Conservation (phyloP, 257 asterid genomes). For the Capsicum pubescens region DNA sequence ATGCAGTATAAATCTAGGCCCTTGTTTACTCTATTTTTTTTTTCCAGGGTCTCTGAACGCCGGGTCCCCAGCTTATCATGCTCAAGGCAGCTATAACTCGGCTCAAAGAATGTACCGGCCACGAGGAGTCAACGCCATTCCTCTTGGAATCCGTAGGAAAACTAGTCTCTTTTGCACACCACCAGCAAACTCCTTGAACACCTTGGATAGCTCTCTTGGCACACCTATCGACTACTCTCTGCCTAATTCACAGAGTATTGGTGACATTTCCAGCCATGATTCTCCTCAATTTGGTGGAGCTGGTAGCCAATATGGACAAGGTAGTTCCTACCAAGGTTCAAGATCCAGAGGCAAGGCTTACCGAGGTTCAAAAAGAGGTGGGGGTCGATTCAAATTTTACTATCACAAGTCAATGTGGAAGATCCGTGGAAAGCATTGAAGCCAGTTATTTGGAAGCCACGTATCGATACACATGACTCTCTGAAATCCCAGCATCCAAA, state of each 20-base stretch:
- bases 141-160: constrained; percentile 42
- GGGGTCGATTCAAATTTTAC: constrained; percentile 52
- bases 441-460: constrained; percentile 65
- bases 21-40: neutral
- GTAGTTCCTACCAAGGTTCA: constrained; percentile 46
- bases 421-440: constrained; percentile 73
- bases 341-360: constrained; percentile 38
- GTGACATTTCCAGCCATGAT: constrained; percentile 39
- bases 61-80: constrained; percentile 43
- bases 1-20: neutral
- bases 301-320: constrained; percentile 43
- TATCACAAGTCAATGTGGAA: constrained; percentile 75
- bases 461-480: constrained; percentile 30
- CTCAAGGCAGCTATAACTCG: constrained; percentile 45
- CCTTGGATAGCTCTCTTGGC: constrained; percentile 46
- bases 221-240: constrained; percentile 35
- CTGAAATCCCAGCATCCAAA: constrained; percentile 54
- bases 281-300: constrained; percentile 42
- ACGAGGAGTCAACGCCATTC: constrained; percentile 48
- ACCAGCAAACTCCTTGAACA: constrained; percentile 42
- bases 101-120: constrained; percentile 43
- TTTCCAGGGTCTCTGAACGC: constrained; percentile 51
- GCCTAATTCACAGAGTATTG: constrained; percentile 45
- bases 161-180: constrained; percentile 38
- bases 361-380: constrained; percentile 49